phyloP scores from a whole-genome alignment of 768 basidiomycete genomes.

The Cyclocybe cylindracea region DNA sequence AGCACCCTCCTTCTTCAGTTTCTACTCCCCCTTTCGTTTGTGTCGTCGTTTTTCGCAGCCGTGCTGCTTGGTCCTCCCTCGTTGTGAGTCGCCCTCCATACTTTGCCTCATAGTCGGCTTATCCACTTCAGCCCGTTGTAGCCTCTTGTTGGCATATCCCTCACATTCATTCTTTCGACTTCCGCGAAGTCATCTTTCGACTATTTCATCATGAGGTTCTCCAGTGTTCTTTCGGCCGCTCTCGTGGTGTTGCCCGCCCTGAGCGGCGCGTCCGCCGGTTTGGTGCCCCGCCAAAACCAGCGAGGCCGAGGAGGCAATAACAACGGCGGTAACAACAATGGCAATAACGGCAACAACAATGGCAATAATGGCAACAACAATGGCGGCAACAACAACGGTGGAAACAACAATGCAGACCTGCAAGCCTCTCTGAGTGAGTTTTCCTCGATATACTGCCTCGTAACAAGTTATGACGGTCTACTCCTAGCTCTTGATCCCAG shows the following conservation, averaged over 20 bases:
- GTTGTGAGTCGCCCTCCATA: slow-evolving; percentile 19
- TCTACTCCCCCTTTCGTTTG: slow-evolving; percentile 25
- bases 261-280: slow-evolving; percentile 32
- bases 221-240: slow-evolving; percentile 38
- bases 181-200: slow-evolving; percentile 43
- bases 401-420: slow-evolving; percentile 29
- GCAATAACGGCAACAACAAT: too few relatives aligned
- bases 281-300: slow-evolving; percentile 26
- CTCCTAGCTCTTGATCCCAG: slow-evolving; percentile 46
- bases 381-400: too few relatives aligned
- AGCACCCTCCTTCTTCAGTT: slow-evolving; percentile 15
- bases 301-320: slow-evolving; percentile 17
- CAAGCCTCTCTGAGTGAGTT: slow-evolving; percentile 45
- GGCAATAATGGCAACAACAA: slow-evolving; percentile 17
- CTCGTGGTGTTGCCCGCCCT: slow-evolving; percentile 41
- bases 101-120: neutral
- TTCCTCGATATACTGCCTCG: neutral
- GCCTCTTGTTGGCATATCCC: slow-evolving; percentile 26
- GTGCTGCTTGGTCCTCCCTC: slow-evolving; percentile 44
- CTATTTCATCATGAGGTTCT: slow-evolving; percentile 52
- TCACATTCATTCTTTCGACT: slow-evolving; percentile 41
- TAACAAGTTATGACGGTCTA: neutral
- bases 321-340: slow-evolving; percentile 18
- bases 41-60: slow-evolving; percentile 44
- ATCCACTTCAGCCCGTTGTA: slow-evolving; percentile 17